Conservation (phyloP, 192 early-diverging fungal species). For the Powellomyces hirtus region DNA sequence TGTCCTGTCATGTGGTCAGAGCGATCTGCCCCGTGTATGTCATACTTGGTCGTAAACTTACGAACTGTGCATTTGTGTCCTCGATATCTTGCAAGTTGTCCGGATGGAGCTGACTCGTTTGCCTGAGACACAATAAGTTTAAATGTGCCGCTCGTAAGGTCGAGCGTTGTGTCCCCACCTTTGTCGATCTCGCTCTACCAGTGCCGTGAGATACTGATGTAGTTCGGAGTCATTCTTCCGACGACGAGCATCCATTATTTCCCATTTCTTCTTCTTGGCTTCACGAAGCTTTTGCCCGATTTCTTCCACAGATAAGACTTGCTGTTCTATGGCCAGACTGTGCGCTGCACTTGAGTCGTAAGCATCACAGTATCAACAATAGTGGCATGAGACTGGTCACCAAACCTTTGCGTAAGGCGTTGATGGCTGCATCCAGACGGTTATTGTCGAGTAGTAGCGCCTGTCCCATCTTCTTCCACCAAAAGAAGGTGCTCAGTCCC, state of each 20-base stretch:
- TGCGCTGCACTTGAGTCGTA: conserved; percentile 66
- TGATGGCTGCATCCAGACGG: conserved; percentile 11
- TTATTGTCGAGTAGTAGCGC: conserved; percentile 23
- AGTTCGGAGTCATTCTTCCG: conserved; percentile 58
- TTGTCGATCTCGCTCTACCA: conserved; percentile 57
- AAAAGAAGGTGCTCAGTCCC: too few relatives aligned
- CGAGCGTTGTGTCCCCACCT: background rate
- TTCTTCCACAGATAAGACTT: conserved; percentile 60
- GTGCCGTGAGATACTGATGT: conserved; percentile 55
- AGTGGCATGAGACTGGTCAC: background rate
- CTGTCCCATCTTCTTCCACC: too few relatives aligned
- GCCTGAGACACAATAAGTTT: background rate
- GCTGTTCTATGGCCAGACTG: conserved; percentile 53
- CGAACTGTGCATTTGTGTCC: background rate
- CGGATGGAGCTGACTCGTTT: background rate
- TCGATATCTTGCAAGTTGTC: background rate
- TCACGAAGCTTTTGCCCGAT: conserved; percentile 57
- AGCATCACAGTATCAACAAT: background rate
- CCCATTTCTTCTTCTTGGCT: conserved; percentile 72
- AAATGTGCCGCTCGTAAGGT: background rate
- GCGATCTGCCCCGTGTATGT: too few relatives aligned
- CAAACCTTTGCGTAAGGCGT: conserved; percentile 16
- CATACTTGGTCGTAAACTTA: too few relatives aligned
- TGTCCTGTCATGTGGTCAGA: too few relatives aligned
- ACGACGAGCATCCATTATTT: conserved; percentile 54